Conservation (phyloP, 2,329 filamentous ascomycete genomes). For the Lachnellula occidentalis region DNA sequence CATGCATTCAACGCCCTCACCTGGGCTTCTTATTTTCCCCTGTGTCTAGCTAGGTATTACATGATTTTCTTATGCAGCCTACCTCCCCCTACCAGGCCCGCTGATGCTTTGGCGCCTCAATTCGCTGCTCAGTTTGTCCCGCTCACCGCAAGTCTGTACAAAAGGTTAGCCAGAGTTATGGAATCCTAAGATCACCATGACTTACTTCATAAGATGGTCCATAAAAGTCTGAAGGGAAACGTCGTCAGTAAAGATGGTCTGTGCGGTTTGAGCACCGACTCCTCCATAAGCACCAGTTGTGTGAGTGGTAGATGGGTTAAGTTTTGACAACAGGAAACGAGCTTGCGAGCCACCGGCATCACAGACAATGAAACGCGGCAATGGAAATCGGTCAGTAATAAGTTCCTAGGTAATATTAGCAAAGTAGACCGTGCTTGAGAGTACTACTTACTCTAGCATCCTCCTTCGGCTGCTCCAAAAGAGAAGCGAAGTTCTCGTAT, state of each 20-base stretch:
- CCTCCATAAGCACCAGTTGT: slow-evolving; percentile 89
- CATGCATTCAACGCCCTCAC: neutral
- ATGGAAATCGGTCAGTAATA: slow-evolving; percentile 94
- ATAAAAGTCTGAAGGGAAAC: slow-evolving; percentile 98
- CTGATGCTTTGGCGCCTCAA: neutral
- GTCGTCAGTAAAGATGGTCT: slow-evolving; percentile 98
- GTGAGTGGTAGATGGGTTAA: slow-evolving; percentile 96
- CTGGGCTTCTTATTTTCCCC: neutral
- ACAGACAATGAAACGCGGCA: slow-evolving; percentile 96
- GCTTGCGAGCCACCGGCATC: slow-evolving; percentile 98
- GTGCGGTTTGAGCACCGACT: slow-evolving; percentile 75
- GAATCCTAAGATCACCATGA: slow-evolving; percentile 17
- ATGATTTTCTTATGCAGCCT: neutral
- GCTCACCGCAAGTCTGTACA: slow-evolving; percentile 52
- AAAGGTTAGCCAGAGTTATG: slow-evolving; percentile 9
- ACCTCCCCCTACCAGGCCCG: neutral
- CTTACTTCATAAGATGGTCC: slow-evolving; percentile 99
- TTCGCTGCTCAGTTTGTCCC: slow-evolving; percentile 48
- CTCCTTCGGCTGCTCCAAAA: slow-evolving; percentile 91
- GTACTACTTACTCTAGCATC: slow-evolving; percentile 72
- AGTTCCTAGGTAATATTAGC: slow-evolving; percentile 60
- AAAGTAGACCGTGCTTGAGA: neutral
- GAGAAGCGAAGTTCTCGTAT: slow-evolving; percentile 87
- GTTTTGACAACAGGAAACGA: slow-evolving; percentile 91
- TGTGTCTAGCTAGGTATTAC: neutral